A percentile compares a stretch with the other conserved stretches of the same genome.
Evolutionary conservation across 345 rosid genomes (phyloP).

Genomic region (Mercurialis annua): DNA sequence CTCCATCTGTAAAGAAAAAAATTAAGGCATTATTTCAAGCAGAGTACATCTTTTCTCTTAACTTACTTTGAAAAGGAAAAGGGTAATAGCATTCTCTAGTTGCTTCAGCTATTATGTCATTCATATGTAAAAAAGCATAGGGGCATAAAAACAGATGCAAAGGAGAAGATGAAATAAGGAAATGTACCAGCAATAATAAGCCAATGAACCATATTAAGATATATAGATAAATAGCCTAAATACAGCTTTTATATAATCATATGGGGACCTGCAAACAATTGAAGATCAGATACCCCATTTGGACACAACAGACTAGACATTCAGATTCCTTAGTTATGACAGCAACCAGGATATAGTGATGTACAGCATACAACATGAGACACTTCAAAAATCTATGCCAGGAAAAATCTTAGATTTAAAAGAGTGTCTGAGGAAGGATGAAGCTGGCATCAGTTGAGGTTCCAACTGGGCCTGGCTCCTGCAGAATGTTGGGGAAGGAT

Average conservation of each 20-base stretch:
- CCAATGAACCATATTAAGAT: not conserved
- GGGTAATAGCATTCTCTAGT: not conserved
- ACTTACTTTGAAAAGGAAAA: not conserved
- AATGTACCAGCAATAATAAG: not conserved
- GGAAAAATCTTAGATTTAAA: not conserved
- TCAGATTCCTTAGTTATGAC: not conserved
- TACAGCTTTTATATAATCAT: not conserved
- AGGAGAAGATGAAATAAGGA: not conserved
- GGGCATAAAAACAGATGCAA: not conserved
- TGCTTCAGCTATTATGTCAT: not conserved
- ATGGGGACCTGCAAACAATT: too few species aligned
- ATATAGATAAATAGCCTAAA: not conserved
- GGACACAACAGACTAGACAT: not conserved
- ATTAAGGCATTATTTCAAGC: conserved; percentile 12
- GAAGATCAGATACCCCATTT: too few species aligned
- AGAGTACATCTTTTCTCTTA: not conserved
- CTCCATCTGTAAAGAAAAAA: conserved; percentile 72
- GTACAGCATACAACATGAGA: not conserved
- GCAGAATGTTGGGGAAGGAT: not conserved
- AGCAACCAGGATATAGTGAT: not conserved
- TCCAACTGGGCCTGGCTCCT: not conserved
- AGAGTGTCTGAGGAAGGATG: not conserved
- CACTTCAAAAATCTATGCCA: not conserved
- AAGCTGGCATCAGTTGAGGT: not conserved
- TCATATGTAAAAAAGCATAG: not conserved